Conservation (phyloP, 441 rosid genomes). For the Mallotus japonicus region DNA sequence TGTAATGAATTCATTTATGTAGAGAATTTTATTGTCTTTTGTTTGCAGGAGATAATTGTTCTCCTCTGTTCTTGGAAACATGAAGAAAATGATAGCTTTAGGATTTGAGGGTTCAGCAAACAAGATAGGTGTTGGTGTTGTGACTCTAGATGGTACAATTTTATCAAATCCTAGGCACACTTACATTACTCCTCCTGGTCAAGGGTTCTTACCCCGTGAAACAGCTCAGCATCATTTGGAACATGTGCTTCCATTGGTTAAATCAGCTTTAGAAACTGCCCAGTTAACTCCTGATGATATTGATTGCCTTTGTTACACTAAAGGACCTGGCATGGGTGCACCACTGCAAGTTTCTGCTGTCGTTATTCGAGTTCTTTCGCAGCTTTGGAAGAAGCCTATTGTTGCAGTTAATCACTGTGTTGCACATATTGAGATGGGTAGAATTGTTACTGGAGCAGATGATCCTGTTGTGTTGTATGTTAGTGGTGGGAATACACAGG, state of each 20-base stretch:
- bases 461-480: slow-evolving; percentile 94
- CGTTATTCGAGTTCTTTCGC: slow-evolving; percentile 74
- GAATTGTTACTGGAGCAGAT: slow-evolving; percentile 85
- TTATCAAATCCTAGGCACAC: slow-evolving; percentile 93
- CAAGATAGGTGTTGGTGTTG: slow-evolving; percentile 91
- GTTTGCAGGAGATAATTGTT: neutral
- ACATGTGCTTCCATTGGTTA: slow-evolving; percentile 72
- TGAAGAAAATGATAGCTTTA: slow-evolving; percentile 74
- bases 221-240: slow-evolving; percentile 88
- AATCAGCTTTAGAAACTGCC: slow-evolving; percentile 64
- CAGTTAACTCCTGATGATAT: slow-evolving; percentile 61
- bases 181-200: slow-evolving; percentile 93
- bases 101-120: slow-evolving; percentile 96
- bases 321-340: slow-evolving; percentile 98
- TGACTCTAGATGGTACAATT: slow-evolving; percentile 70
- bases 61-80: slow-evolving; percentile 20
- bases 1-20: neutral
- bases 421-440: slow-evolving; percentile 97
- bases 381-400: slow-evolving; percentile 80
- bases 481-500: slow-evolving; percentile 98
- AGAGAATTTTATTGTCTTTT: neutral
- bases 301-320: slow-evolving; percentile 86
- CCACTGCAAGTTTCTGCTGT: slow-evolving; percentile 78
- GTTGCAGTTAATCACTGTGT: slow-evolving; percentile 90
- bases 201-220: slow-evolving; percentile 95